A percentile compares a stretch with the other conserved stretches of the same genome.
Evolutionary conservation across 2,329 filamentous ascomycete species (phyloP).

Genomic region (Mollisia scopiformis): DNA sequence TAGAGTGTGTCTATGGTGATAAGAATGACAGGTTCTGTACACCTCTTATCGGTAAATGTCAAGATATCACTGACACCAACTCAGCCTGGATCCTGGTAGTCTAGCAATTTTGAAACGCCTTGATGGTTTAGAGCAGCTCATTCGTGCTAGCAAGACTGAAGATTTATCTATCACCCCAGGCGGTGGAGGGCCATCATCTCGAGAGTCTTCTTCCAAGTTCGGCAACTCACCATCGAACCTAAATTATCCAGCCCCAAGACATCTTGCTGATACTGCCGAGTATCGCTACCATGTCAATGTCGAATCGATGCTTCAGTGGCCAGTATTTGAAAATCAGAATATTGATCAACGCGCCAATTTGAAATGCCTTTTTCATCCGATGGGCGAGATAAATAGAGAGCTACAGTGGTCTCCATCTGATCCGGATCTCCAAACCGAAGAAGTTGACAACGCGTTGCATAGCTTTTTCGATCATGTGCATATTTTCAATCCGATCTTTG

Average conservation of each 20-base stretch:
- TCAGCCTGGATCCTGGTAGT: constrained; percentile 19
- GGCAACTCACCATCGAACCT: neutral
- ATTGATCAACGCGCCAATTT: constrained; percentile 25
- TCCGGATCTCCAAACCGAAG: neutral
- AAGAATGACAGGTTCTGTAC: constrained; percentile 22
- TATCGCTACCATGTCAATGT: constrained; percentile 16
- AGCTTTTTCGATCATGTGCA: constrained; percentile 1
- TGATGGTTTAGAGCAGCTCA: constrained; percentile 18
- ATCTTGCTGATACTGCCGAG: constrained; percentile 4
- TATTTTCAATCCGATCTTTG: constrained; percentile 3
- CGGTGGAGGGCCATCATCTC: neutral
- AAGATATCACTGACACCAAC: neutral
- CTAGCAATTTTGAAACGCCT: constrained; percentile 19
- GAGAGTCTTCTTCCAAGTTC: neutral
- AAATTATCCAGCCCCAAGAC: too few species aligned
- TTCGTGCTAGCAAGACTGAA: constrained; percentile 5
- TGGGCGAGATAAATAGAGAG: neutral
- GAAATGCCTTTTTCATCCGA: constrained; percentile 17
- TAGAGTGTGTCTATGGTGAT: constrained; percentile 33
- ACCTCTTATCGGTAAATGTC: neutral
- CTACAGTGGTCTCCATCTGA: neutral
- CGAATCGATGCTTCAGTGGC: constrained; percentile 18
- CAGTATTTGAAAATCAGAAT: constrained; percentile 33
- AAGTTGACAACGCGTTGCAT: neutral
- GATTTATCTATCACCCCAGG: neutral